Base-by-base conservation (phyloP, 129 eudicot genomes). In the Chrysanthemum lavandulifolium region DNA sequence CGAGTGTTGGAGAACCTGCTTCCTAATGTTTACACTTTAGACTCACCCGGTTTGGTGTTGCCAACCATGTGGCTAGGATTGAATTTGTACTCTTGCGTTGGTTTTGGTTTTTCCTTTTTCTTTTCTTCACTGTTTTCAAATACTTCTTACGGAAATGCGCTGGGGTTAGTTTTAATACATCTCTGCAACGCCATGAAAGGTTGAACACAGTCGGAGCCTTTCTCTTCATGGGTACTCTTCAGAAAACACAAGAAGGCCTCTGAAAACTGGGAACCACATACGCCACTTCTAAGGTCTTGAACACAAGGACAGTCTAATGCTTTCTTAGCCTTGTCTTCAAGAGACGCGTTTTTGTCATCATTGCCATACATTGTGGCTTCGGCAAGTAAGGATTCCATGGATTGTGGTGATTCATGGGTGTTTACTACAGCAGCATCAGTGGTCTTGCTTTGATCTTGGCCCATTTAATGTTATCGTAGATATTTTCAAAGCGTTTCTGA, bases 251-350 rank as follows among this genome's bases (percentile, higher is more conserved):
- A 75, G 54, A 93, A 93, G 48, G 98, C 96, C 14, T 84, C 86
- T 1, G 98, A 86, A 67, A 93, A 93, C 80, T 86, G 97, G 85
- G 83, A 66, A 5, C 98, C 97, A 45, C 98, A 93, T 4, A 91
- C 87, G 15, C 98, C 98, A 23, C 66, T 82, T 48, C 82, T 79
- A 67, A 93, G 86, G 83, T 89, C 83, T 73, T 90, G 97, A 62
- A 93, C 81, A 72, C 98, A 93, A 14, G 98, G 98, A 83, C 98
- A 93, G 56, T 93, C 97, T 71, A 93, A 67, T 18, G 97, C 97
- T 77, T 81, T 89, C 65, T 84, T 85, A 49, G 98, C 98, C 74
- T 84, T 83, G n/a, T 62, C 95, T 61, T 92, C 98, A 9, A 82
- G 62, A 65, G 96, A 87, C 73, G 65, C 85, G 54, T 68, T 78